Evolutionary conservation across 164 flowering plant species (phyloP).

Genomic region (Vitis labrusca): DNA sequence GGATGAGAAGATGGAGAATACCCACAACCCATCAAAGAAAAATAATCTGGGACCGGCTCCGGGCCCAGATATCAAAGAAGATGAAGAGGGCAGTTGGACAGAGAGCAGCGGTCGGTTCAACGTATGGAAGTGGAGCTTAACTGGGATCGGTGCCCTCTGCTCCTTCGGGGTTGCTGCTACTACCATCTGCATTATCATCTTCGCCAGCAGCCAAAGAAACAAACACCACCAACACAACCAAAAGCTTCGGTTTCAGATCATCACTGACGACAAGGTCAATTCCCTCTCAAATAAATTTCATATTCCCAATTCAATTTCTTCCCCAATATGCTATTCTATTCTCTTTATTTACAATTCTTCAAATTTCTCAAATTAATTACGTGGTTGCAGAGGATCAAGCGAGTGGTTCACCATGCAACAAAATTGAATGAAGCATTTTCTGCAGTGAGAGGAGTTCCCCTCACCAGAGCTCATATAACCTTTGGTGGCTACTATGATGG

Average conservation of each 20-base stretch:
- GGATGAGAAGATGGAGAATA: slow-evolving; percentile 10
- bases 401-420: slow-evolving; percentile 48
- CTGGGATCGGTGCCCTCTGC: slow-evolving; percentile 60
- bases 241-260: slow-evolving; percentile 52
- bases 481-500: slow-evolving; percentile 62
- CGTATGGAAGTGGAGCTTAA: slow-evolving; percentile 42
- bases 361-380: not conserved
- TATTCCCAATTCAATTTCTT: not conserved
- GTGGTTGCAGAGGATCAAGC: slow-evolving; percentile 54
- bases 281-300: not conserved
- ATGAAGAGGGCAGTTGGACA: slow-evolving; percentile 14
- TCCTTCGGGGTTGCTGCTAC: slow-evolving; percentile 67
- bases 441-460: slow-evolving; percentile 52
- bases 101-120: slow-evolving; percentile 24
- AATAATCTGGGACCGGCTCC: slow-evolving; percentile 1
- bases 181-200: slow-evolving; percentile 49
- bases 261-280: slow-evolving; percentile 51
- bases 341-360: not conserved
- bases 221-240: slow-evolving; percentile 38
- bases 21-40: not conserved
- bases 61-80: not conserved
- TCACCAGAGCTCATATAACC: slow-evolving; percentile 52
- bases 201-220: slow-evolving; percentile 35
- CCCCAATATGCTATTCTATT: not conserved
- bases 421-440: slow-evolving; percentile 53